Evolutionary conservation across 257 asterid genomes (phyloP), one percentile per base, ranked within the genome.

Genomic region (Eustoma russellianum): DNA sequence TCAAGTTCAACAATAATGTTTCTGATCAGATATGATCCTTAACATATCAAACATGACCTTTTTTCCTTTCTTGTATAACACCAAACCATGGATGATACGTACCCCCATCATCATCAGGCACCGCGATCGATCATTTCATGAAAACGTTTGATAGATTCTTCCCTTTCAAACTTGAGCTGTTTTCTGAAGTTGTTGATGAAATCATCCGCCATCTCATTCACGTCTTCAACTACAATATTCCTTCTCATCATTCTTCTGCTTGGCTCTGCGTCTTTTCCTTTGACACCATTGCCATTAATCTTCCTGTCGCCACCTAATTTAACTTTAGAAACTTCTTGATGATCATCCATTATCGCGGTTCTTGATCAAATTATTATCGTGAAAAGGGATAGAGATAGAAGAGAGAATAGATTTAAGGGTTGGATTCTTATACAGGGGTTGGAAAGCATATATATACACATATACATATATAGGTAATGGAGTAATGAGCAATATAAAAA

Each of bases 141-240:
- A n/a, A 40, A 43, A 35, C 74, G 69, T 30, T 70, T 69, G 5
- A 81, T 61, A 17, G 82, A 75, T 35, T 72, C 73, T 34, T 77
- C 55, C n/a, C 67, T 54, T 63, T 75, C 80, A 33, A 72, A 44
- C 62, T 46, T 69, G 28, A 81, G 81, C 67, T 67, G 80, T 47
- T 63, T 68, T 66, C 61, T 75, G 71, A 78, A 78, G 17, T 65
- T 69, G 48, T 58, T 65, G 69, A 81, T 78, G 59, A 81, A 76
- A 61, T 74, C 79, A 15, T 78, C 78, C 4, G 78, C 83, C 56
- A 60, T 43, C 44, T 56, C 60, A 61, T 76, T 50, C 41, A 76
- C 90, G 60, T 78, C 82, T 59, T 76, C 78, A 9, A 49, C 47
- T 12, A 41, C 59, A 28, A 60, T 11, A 38, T 7, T 38, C 43